phyloP scores from a whole-genome alignment of 768 basidiomycete species.

The Lentinula guzmanii region DNA sequence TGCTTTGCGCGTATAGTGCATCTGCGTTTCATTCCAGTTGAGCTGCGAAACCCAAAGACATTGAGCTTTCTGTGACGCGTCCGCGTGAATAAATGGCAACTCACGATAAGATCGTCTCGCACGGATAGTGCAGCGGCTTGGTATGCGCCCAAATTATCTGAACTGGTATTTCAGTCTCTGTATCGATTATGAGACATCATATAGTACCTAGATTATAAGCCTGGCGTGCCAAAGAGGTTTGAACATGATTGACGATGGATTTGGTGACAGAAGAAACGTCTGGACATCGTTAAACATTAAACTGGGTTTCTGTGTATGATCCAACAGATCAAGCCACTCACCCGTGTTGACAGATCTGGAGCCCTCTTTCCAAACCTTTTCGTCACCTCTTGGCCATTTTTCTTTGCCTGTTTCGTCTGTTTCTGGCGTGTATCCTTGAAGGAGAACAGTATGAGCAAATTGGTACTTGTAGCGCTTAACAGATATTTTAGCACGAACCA shows the following conservation, averaged over 20 bases:
- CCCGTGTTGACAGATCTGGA: constrained; percentile 54
- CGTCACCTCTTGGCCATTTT: constrained; percentile 81
- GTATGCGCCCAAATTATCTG: constrained; percentile 81
- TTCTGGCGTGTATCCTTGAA: constrained; percentile 71
- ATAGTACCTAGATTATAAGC: constrained; percentile 73
- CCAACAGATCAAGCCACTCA: constrained; percentile 16
- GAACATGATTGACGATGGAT: constrained; percentile 77
- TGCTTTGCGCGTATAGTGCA: constrained; percentile 70
- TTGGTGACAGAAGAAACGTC: constrained; percentile 60
- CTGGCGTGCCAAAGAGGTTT: constrained; percentile 86
- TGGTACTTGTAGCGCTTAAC: neutral
- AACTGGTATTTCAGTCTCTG: neutral
- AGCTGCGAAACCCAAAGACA: constrained; percentile 30
- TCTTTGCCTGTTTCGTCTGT: constrained; percentile 72
- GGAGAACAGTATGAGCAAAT: neutral
- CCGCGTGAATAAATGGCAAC: constrained; percentile 12
- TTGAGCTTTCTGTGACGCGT: constrained; percentile 1
- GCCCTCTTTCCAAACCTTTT: constrained; percentile 63
- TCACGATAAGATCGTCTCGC: constrained; percentile 80
- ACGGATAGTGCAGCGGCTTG: constrained; percentile 87
- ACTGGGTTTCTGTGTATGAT: neutral
- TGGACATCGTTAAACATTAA: constrained; percentile 17
- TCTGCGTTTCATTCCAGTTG: constrained; percentile 83
- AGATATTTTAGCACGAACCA: constrained; percentile 27
- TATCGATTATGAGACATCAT: neutral